Evolutionary conservation across 2,329 filamentous ascomycete genomes (phyloP).

Genomic region (Colletotrichum acutatum): DNA sequence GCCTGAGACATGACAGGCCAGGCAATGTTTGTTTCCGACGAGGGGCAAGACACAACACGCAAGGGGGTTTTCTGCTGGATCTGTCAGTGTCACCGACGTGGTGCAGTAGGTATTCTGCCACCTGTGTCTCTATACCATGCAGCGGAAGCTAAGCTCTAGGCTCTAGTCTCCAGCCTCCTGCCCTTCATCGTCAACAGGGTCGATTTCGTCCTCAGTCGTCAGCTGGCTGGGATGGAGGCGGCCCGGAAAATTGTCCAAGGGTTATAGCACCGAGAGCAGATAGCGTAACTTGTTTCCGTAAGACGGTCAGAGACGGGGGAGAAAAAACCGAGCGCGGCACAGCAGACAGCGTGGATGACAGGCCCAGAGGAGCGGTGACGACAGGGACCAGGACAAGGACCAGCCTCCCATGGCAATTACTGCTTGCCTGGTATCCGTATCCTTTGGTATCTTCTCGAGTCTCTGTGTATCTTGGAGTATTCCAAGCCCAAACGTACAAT

Average conservation of each 20-base stretch:
- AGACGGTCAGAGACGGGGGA: background rate
- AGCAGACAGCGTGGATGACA: constrained; percentile 4
- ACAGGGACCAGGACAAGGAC: constrained; percentile 15
- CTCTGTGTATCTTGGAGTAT: background rate
- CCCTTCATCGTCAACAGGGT: background rate
- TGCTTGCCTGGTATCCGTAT: background rate
- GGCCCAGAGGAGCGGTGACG: constrained; percentile 25
- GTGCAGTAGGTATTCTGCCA: background rate
- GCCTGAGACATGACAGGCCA: constrained; percentile 30
- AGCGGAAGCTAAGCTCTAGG: background rate
- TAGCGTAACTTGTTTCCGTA: too few relatives aligned
- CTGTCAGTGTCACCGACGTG: background rate
- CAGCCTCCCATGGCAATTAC: background rate
- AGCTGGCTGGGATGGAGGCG: background rate
- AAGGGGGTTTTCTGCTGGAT: background rate
- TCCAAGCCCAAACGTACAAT: background rate
- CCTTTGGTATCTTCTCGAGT: background rate
- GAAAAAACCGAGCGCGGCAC: background rate
- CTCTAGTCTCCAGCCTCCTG: background rate
- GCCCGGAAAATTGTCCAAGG: background rate
- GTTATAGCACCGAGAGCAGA: background rate
- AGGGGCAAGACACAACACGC: background rate
- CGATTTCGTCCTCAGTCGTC: background rate
- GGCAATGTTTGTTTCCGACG: constrained; percentile 25
- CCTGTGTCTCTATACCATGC: background rate